A percentile compares a stretch with the other conserved stretches of the same genome.
These are phyloP conservation scores for Sphaerulina vaccinii DNA, from an alignment of 2,329 filamentous ascomycete genomes.

Conservation along the genomic window DNA sequence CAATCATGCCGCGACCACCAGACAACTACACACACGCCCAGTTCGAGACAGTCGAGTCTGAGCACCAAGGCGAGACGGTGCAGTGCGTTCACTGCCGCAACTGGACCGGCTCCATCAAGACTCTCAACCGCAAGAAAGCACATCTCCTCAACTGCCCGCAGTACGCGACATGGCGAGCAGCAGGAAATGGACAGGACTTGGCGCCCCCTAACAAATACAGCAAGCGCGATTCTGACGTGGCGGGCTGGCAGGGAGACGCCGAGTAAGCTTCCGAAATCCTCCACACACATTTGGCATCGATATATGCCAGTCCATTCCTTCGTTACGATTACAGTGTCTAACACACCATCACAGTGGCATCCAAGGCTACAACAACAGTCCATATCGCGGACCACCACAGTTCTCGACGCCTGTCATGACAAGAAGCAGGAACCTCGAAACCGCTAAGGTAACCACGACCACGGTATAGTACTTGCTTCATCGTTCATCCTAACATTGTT, in stretches of 20 bases:
- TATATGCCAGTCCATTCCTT: constrained; percentile 5
- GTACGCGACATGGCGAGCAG: constrained; percentile 33
- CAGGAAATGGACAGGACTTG: constrained; percentile 36
- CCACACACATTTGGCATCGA: not conserved
- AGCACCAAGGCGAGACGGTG: constrained; percentile 32
- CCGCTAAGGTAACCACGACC: constrained; percentile 20
- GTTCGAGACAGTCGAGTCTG: constrained; percentile 29
- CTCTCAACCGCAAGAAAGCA: constrained; percentile 36
- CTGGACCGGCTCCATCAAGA: constrained; percentile 36
- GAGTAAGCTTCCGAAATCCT: constrained; percentile 25
- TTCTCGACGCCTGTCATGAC: constrained; percentile 26
- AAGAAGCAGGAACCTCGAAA: constrained; percentile 26
- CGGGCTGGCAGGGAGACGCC: constrained; percentile 23
- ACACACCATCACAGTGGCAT: constrained; percentile 3
- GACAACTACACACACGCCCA: constrained; percentile 33
- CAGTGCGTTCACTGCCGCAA: constrained; percentile 35
- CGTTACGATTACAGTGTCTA: constrained; percentile 6
- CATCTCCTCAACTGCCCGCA: constrained; percentile 33
- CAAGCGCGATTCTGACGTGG: constrained; percentile 29
- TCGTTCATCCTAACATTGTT: not conserved
- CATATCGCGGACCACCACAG: constrained; percentile 14
- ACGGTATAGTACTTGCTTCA: not conserved
- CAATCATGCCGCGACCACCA: constrained; percentile 28
- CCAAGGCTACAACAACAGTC: constrained; percentile 21
- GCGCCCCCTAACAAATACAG: constrained; percentile 34